Base-by-base conservation (phyloP, 305 asterid genomes). In the Rubia balearica region DNA sequence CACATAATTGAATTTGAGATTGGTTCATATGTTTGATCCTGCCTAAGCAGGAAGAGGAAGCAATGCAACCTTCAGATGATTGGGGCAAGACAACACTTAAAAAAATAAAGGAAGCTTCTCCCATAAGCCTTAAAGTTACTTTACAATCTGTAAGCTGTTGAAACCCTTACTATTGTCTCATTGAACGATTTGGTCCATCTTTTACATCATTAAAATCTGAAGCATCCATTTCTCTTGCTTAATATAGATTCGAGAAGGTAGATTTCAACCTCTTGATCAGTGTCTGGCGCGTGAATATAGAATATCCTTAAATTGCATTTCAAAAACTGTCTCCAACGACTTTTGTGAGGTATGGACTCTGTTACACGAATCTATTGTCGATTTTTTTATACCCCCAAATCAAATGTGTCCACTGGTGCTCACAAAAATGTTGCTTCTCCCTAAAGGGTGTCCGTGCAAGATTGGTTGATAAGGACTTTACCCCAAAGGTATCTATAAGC, bases 231-330 rank as follows among this genome's bases (percentile, higher is more conserved):
- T 70, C 45, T 74, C 41, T 43, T 80, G 73, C 70, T 49, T 67
- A 68, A 73, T 76, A 51, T 38, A 93, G 99, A 88, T 94, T 49
- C 86, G 98, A 69, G 97, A 88, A 83, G 98, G 98, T 71, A 88
- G 99, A 75, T 94, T 91, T 78, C 92, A 86, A 81, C 86, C 98
- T 60, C 92, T 94, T 40, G 98, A 94, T 77, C 95, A 86, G 76
- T 94, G 99, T 76, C 89, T 94, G 72, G 82, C 83, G 6, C 85
- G 93, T 60, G 99, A 94, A 75, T 89, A 94, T 75, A 89, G 95
- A 17, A 79, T 88, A 67, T 89, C 97, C 69, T 68, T 89, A 67
- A 88, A 76, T 81, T 89, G 84, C 85, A 84, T 89, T 70, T 88
- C 96, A 22, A 85, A 83, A 56, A 76, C 69, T 42, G 63, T 83